A percentile compares a stretch with the other conserved stretches of the same genome.
phyloP scores from a whole-genome alignment of 2,329 filamentous ascomycete species.

The Microcyclospora pomicola region DNA sequence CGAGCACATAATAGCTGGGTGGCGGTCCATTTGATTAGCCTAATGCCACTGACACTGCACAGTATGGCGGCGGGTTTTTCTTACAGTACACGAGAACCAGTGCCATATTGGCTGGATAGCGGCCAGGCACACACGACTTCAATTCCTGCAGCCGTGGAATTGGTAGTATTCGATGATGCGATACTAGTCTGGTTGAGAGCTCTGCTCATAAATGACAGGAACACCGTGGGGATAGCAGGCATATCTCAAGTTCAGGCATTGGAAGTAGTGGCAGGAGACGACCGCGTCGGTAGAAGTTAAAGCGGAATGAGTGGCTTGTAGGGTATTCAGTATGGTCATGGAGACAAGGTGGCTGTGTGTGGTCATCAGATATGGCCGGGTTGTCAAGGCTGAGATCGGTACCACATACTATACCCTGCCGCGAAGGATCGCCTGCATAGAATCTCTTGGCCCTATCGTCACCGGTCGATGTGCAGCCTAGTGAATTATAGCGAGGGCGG shows the following conservation, averaged over 20 bases:
- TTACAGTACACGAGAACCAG: conserved; percentile 40
- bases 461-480: no score
- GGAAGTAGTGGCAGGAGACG: neutral
- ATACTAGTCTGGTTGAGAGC: neutral
- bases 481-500: no score
- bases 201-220: neutral
- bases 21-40: neutral
- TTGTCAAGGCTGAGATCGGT: no score
- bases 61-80: conserved; percentile 11
- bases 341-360: no score
- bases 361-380: no score
- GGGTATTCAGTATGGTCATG: no score
- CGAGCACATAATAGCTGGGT: conserved; percentile 47
- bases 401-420: no score
- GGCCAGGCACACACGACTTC: conserved; percentile 45
- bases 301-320: no score
- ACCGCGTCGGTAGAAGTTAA: no score
- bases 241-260: neutral
- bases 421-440: no score
- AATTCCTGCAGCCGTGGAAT: conserved; percentile 9
- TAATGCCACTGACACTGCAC: neutral
- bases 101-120: conserved; percentile 43
- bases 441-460: no score
- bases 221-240: neutral
- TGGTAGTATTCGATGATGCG: neutral